phyloP scores from a whole-genome alignment of 345 rosid species.

The Lepidium didymum region DNA sequence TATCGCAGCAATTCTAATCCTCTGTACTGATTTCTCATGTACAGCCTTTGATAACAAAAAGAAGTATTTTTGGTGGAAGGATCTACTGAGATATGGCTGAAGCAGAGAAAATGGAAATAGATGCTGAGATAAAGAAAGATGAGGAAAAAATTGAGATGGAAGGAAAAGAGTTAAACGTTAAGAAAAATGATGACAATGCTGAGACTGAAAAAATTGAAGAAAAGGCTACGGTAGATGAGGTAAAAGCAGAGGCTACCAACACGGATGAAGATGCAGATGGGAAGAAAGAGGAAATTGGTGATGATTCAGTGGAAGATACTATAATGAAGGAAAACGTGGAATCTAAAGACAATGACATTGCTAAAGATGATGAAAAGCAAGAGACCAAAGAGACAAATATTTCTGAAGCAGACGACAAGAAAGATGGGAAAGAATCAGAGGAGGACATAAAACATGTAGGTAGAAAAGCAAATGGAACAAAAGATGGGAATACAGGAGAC shows the following conservation, averaged over 20 bases:
- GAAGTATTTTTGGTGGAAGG: not conserved
- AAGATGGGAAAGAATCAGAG: conserved; percentile 17
- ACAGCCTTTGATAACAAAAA: conserved; percentile 12
- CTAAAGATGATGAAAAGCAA: conserved; percentile 13
- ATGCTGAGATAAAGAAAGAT: conserved; percentile 10
- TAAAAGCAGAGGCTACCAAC: conserved; percentile 1
- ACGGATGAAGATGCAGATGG: conserved; percentile 7
- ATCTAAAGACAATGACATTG: conserved; percentile 9
- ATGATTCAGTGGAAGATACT: conserved; percentile 22
- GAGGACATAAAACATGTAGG: conserved; percentile 11
- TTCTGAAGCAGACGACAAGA: conserved; percentile 9
- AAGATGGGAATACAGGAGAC: conserved; percentile 12
- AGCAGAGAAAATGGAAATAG: conserved; percentile 18
- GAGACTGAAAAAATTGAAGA: conserved; percentile 12
- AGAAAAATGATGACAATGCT: conserved; percentile 3
- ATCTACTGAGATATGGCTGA: conserved; percentile 5
- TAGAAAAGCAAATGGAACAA: conserved; percentile 21
- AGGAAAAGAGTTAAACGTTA: conserved; percentile 1
- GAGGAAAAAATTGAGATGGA: not conserved
- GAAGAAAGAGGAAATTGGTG: conserved; percentile 22
- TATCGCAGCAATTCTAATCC: not conserved
- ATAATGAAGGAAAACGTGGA: conserved; percentile 3
- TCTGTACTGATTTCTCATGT: conserved; percentile 5
- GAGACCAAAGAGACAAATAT: not conserved
- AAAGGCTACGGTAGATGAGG: not conserved